These are phyloP conservation scores for Penicillium sp. DNA, from an alignment of 2,329 filamentous ascomycete genomes.

Conservation along the genomic window DNA sequence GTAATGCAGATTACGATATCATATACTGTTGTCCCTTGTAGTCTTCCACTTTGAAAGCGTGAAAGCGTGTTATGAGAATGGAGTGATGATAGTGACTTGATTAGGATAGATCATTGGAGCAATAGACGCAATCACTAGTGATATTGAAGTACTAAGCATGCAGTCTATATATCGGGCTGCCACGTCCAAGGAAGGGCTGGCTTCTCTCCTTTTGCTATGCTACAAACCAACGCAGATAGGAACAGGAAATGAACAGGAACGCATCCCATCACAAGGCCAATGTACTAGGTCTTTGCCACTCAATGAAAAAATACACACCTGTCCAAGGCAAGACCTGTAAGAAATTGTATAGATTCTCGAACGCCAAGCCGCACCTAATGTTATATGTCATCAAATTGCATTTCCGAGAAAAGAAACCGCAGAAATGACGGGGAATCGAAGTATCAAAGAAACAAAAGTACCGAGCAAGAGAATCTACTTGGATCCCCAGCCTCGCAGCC, in stretches of 20 bases:
- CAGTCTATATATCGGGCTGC: too few relatives aligned
- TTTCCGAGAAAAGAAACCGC: background rate
- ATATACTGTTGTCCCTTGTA: slow-evolving; percentile 1
- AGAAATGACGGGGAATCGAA: background rate
- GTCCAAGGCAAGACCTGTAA: background rate
- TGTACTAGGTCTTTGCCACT: too few relatives aligned
- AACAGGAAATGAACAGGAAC: too few relatives aligned
- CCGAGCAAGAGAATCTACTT: slow-evolving; percentile 18
- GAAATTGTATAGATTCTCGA: background rate
- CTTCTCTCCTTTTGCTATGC: too few relatives aligned
- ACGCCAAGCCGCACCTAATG: background rate
- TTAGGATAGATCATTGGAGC: background rate
- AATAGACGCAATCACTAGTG: too few relatives aligned
- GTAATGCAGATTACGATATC: slow-evolving; percentile 20
- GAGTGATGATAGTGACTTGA: background rate
- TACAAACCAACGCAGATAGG: too few relatives aligned
- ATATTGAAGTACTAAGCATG: too few relatives aligned
- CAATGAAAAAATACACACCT: background rate
- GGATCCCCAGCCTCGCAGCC: slow-evolving; percentile 70
- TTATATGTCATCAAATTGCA: background rate
- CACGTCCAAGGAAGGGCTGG: too few relatives aligned
- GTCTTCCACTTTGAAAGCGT: background rate
- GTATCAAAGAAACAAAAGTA: background rate
- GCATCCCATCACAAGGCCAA: too few relatives aligned
- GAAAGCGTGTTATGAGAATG: background rate